Evolutionary conservation across 495 filamentous ascomycete species (phyloP).

Genomic region (Gamarada debralockiae): DNA sequence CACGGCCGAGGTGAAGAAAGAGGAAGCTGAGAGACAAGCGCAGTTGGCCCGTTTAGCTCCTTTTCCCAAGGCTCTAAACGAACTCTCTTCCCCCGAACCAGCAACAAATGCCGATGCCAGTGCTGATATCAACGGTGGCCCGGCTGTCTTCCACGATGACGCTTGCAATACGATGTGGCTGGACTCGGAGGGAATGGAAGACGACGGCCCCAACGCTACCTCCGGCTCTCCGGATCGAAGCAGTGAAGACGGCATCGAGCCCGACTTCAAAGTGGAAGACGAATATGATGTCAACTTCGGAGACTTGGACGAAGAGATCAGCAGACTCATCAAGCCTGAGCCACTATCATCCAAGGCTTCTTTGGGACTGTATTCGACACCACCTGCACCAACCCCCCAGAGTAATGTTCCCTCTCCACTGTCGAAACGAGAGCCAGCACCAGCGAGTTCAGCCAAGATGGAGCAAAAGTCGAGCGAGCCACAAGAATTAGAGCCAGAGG

Average conservation of each 20-base stretch:
- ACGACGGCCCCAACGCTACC: slow-evolving; percentile 1
- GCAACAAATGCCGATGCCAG: slow-evolving; percentile 6
- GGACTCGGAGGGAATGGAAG: slow-evolving; percentile 9
- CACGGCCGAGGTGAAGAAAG: slow-evolving; percentile 17
- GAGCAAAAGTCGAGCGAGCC: neutral
- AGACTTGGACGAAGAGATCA: slow-evolving; percentile 8
- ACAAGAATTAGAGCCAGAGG: neutral
- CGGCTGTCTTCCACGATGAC: slow-evolving; percentile 1
- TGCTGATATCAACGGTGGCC: neutral
- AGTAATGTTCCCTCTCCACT: slow-evolving; percentile 7
- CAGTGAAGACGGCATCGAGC: slow-evolving; percentile 2
- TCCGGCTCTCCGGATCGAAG: slow-evolving; percentile 2
- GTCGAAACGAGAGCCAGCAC: neutral
- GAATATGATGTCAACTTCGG: slow-evolving; percentile 7
- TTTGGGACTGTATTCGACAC: neutral
- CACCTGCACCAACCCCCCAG: slow-evolving; percentile 7
- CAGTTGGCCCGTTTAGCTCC: slow-evolving; percentile 10
- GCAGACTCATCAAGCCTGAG: slow-evolving; percentile 9
- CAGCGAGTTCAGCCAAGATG: no score
- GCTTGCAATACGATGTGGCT: slow-evolving; percentile 1
- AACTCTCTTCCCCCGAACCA: slow-evolving; percentile 7
- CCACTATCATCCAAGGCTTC: neutral
- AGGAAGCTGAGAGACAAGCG: slow-evolving; percentile 16
- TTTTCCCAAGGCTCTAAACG: slow-evolving; percentile 5
- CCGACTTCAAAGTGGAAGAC: slow-evolving; percentile 9